Conservation (phyloP, 2,329 filamentous ascomycete genomes). For the Fusarium sambucinum region DNA sequence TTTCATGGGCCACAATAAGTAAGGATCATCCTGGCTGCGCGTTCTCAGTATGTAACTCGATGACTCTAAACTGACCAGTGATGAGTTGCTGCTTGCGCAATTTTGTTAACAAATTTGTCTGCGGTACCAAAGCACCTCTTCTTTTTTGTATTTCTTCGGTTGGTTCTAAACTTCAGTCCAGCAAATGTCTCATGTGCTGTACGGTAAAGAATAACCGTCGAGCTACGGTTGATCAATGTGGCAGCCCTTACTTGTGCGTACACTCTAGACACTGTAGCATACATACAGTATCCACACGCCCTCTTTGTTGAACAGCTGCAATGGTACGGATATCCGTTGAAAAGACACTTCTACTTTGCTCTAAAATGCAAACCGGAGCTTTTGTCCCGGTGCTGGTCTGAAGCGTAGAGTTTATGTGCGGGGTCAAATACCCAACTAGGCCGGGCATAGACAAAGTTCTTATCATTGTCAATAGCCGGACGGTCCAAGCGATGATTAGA, state of each 20-base stretch:
- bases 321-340: neutral
- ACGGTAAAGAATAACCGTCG: neutral
- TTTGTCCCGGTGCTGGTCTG: slow-evolving; percentile 14
- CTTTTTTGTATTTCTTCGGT: neutral
- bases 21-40: slow-evolving; percentile 19
- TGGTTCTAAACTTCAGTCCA: too few relatives aligned
- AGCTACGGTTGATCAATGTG: neutral
- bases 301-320: neutral
- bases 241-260: neutral
- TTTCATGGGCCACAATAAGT: neutral
- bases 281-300: neutral
- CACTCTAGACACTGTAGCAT: too few relatives aligned
- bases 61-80: neutral
- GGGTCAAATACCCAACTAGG: neutral
- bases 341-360: neutral
- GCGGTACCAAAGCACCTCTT: neutral
- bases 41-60: neutral
- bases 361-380: slow-evolving; percentile 10
- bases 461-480: neutral
- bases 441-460: neutral
- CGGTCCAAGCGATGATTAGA: neutral
- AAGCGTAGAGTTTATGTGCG: neutral
- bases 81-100: neutral
- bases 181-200: neutral
- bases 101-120: neutral